Evolutionary conservation across 257 asterid species (phyloP).

Genomic region (Rehmannia glutinosa): DNA sequence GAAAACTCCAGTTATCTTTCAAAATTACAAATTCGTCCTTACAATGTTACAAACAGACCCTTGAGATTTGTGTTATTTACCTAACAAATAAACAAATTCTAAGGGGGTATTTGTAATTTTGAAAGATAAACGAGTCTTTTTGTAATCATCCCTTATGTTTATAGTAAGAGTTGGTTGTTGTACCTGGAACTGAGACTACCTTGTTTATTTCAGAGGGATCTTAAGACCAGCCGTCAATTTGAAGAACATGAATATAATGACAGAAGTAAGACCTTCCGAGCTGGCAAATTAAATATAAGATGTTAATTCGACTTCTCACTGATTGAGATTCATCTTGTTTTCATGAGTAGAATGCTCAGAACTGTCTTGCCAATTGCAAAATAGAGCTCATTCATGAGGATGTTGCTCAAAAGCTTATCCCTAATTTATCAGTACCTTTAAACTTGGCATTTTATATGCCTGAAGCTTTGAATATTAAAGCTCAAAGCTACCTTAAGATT

Average conservation of each 20-base stretch:
- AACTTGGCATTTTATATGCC: slow-evolving; percentile 88
- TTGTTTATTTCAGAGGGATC: slow-evolving; percentile 65
- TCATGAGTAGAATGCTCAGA: slow-evolving; percentile 78
- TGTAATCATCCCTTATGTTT: too few relatives aligned
- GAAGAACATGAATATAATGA: slow-evolving; percentile 64
- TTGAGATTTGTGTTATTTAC: too few relatives aligned
- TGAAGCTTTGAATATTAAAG: slow-evolving; percentile 70
- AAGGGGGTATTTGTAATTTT: too few relatives aligned
- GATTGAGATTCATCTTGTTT: slow-evolving; percentile 35
- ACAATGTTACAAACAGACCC: too few relatives aligned
- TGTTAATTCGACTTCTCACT: slow-evolving; percentile 24
- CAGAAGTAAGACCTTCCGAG: slow-evolving; percentile 50
- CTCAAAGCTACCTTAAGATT: slow-evolving; percentile 85
- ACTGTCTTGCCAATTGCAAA: slow-evolving; percentile 74
- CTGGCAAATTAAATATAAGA: slow-evolving; percentile 5
- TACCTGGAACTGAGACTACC: slow-evolving; percentile 20
- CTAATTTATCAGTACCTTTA: slow-evolving; percentile 51
- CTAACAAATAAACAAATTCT: too few relatives aligned
- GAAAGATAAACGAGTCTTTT: too few relatives aligned
- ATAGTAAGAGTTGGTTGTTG: too few relatives aligned
- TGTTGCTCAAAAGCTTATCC: slow-evolving; percentile 67
- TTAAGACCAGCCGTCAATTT: slow-evolving; percentile 71
- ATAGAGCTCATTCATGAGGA: slow-evolving; percentile 59
- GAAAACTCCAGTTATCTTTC: too few relatives aligned
- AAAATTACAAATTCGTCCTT: too few relatives aligned